Evolutionary conservation across 2,329 filamentous ascomycete species (phyloP).

Genomic region (Talaromyces sp.): DNA sequence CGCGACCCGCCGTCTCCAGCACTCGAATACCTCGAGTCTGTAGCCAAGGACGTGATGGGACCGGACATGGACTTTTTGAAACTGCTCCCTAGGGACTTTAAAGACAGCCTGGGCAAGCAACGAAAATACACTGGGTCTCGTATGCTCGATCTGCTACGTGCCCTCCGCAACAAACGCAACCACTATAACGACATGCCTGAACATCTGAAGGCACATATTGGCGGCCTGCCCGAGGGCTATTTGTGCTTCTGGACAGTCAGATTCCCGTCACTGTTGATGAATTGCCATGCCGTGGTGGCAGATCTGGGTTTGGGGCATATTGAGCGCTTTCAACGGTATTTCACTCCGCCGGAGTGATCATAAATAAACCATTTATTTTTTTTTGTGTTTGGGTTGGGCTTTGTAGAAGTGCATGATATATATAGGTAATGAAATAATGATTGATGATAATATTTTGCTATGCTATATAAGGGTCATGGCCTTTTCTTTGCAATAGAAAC

Average conservation of each 20-base stretch:
- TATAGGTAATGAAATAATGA: background rate
- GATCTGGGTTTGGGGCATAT: constrained; percentile 52
- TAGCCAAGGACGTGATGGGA: constrained; percentile 37
- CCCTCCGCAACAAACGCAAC: constrained; percentile 91
- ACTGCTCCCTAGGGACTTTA: constrained; percentile 70
- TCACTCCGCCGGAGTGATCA: constrained; percentile 27
- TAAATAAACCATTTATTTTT: background rate
- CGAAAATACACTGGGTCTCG: constrained; percentile 84
- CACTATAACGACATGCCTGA: constrained; percentile 97
- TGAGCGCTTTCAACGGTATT: constrained; percentile 40
- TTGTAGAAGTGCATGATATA: background rate
- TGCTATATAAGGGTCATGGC: too few species aligned
- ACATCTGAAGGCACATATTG: constrained; percentile 66
- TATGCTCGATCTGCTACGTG: constrained; percentile 80
- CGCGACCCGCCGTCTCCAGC: constrained; percentile 71
- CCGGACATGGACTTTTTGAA: constrained; percentile 72
- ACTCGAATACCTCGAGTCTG: constrained; percentile 54
- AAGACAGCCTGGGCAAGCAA: constrained; percentile 87
- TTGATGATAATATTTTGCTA: background rate
- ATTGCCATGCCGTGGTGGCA: constrained; percentile 70
- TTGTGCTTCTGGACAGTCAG: constrained; percentile 73
- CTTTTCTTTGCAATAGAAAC: background rate
- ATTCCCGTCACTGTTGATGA: constrained; percentile 73
- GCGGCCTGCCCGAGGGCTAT: constrained; percentile 72
- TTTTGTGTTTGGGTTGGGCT: background rate